Conservation (phyloP, 768 basidiomycete genomes). For the Tulasnella sp. region DNA sequence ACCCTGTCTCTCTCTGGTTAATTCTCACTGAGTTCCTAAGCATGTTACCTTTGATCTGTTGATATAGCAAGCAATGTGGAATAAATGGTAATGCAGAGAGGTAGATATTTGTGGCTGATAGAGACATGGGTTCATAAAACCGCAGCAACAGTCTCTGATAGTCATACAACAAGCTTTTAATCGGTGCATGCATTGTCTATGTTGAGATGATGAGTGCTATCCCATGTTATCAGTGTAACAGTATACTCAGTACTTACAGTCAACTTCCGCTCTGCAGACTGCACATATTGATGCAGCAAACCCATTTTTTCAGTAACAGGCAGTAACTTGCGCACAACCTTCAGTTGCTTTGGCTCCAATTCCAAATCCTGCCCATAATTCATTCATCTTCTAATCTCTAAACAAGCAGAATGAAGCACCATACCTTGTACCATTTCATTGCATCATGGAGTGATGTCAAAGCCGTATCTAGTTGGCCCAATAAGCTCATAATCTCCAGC, state of each 20-base stretch:
- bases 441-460: not conserved
- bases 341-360: too few species aligned
- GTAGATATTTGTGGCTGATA: not conserved
- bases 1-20: not conserved
- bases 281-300: too few species aligned
- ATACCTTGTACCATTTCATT: not conserved
- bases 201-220: too few species aligned
- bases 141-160: not conserved
- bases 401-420: not conserved
- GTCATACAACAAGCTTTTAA: not conserved
- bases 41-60: not conserved
- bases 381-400: too few species aligned
- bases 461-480: not conserved
- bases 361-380: not conserved
- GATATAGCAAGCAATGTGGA: not conserved
- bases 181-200: too few species aligned
- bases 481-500: not conserved
- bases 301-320: too few species aligned
- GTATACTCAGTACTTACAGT: too few species aligned
- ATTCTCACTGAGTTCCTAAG: not conserved
- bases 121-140: not conserved
- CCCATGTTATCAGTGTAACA: not conserved
- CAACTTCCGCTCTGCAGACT: too few species aligned
- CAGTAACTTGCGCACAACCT: too few species aligned
- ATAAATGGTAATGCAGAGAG: conserved; percentile 4